phyloP scores from a whole-genome alignment of 2,329 filamentous ascomycete genomes.

The Sphaceloma murrayae region DNA sequence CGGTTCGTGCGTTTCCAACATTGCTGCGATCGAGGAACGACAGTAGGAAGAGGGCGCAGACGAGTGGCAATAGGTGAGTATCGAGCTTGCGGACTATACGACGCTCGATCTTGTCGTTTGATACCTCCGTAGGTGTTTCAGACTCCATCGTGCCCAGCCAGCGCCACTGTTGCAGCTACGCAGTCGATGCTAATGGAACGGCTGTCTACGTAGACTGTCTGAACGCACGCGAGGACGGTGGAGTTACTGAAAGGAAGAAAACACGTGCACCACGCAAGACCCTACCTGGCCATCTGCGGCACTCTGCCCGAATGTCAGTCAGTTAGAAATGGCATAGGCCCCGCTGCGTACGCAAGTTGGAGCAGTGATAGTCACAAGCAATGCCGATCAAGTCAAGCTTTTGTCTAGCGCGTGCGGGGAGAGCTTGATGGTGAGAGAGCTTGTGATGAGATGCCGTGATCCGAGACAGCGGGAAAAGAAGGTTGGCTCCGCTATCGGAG shows the following conservation, averaged over 20 bases:
- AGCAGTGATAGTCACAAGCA: slow-evolving; percentile 11
- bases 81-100: slow-evolving; percentile 56
- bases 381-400: slow-evolving; percentile 8
- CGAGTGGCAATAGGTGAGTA: slow-evolving; percentile 64
- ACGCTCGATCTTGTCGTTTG: too few relatives aligned
- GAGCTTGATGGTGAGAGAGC: too few relatives aligned
- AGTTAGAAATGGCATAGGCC: neutral
- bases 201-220: too few relatives aligned
- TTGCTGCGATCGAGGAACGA: slow-evolving; percentile 71
- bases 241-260: too few relatives aligned
- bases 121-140: neutral
- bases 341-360: too few relatives aligned
- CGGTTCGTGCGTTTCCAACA: slow-evolving; percentile 51
- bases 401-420: slow-evolving; percentile 9
- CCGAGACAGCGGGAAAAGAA: neutral
- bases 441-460: slow-evolving; percentile 2
- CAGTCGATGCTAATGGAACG: too few relatives aligned
- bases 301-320: too few relatives aligned
- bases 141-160: slow-evolving; percentile 1
- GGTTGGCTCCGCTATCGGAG: too few relatives aligned
- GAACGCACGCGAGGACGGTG: too few relatives aligned
- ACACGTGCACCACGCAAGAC: too few relatives aligned
- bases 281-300: too few relatives aligned
- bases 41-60: slow-evolving; percentile 73
- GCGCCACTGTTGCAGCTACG: too few relatives aligned